Conservation (phyloP, 305 asterid genomes). For the Fraxinus floribunda region DNA sequence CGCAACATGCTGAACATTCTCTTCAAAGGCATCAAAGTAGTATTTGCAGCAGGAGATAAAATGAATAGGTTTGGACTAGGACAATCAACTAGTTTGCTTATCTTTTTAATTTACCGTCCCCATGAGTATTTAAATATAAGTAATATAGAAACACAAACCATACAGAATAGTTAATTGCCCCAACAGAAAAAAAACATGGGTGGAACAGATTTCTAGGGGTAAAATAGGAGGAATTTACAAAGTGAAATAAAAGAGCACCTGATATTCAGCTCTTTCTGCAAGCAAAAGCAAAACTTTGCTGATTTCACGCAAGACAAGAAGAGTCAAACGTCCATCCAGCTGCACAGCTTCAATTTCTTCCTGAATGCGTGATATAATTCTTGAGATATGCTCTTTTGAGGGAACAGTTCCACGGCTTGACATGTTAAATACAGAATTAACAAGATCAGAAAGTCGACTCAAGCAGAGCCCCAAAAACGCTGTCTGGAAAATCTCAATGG, state of each 20-base stretch:
- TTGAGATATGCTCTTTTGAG: constrained; percentile 72
- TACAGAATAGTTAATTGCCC: neutral
- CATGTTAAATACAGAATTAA: constrained; percentile 78
- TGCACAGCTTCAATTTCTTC: constrained; percentile 95
- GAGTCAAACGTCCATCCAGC: constrained; percentile 77
- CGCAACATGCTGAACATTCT: neutral
- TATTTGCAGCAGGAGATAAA: neutral
- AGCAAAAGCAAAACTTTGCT: constrained; percentile 75
- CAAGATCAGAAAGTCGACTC: constrained; percentile 75
- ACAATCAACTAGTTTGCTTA: neutral
- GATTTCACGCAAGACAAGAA: constrained; percentile 80
- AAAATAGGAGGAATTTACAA: neutral
- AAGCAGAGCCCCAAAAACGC: constrained; percentile 77
- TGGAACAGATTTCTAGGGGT: neutral
- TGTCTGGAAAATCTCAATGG: constrained; percentile 72
- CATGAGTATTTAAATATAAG: neutral
- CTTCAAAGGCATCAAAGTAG: neutral
- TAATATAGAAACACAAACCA: neutral
- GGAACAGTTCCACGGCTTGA: constrained; percentile 88
- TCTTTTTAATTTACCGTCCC: neutral
- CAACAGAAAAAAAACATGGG: neutral
- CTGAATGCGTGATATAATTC: constrained; percentile 70
- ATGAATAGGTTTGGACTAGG: neutral
- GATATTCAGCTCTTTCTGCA: constrained; percentile 85
- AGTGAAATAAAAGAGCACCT: constrained; percentile 44